A percentile compares a stretch with the other conserved stretches of the same genome.
Evolutionary conservation across 2,329 filamentous ascomycete species (phyloP).

Genomic region (Alternaria brassicicola): DNA sequence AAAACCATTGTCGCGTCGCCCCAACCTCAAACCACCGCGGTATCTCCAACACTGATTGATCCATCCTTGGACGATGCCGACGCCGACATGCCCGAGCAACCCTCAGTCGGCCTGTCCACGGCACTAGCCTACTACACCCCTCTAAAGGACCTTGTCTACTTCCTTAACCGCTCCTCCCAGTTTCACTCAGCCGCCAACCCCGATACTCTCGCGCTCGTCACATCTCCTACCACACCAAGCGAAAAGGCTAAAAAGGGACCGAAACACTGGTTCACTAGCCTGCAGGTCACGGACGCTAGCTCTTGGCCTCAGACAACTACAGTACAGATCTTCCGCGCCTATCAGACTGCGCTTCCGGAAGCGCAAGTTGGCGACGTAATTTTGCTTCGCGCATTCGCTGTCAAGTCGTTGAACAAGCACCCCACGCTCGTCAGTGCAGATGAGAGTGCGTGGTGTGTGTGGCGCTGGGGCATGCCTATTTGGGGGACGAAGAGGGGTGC

Average conservation of each 20-base stretch:
- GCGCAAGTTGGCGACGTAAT: slow-evolving; percentile 53
- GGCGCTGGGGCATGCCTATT: slow-evolving; percentile 46
- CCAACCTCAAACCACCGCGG: slow-evolving; percentile 2
- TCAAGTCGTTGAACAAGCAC: slow-evolving; percentile 50
- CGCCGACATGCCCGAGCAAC: slow-evolving; percentile 16
- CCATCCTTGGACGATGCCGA: slow-evolving; percentile 20
- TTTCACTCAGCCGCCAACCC: slow-evolving; percentile 46
- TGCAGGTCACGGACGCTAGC: slow-evolving; percentile 51
- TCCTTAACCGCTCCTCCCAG: slow-evolving; percentile 49
- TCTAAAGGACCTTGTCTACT: slow-evolving; percentile 47
- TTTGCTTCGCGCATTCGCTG: slow-evolving; percentile 51
- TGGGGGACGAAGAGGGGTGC: slow-evolving; percentile 35
- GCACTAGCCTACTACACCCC: slow-evolving; percentile 55
- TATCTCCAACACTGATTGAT: slow-evolving; percentile 11
- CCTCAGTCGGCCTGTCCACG: slow-evolving; percentile 50
- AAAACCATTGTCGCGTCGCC: neutral
- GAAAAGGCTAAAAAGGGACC: slow-evolving; percentile 51
- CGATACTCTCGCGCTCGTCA: slow-evolving; percentile 55
- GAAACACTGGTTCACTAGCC: slow-evolving; percentile 52
- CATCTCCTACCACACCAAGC: slow-evolving; percentile 38
- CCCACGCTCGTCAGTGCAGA: slow-evolving; percentile 49
- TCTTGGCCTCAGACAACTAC: slow-evolving; percentile 30
- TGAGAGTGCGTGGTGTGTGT: slow-evolving; percentile 56
- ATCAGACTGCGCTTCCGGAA: slow-evolving; percentile 50
- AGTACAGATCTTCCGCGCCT: slow-evolving; percentile 54